A percentile compares a stretch with the other conserved stretches of the same genome.
These are phyloP conservation scores for Barnettozyma californica DNA, from an alignment of 805 yeast genomes.

Conservation along the genomic window DNA sequence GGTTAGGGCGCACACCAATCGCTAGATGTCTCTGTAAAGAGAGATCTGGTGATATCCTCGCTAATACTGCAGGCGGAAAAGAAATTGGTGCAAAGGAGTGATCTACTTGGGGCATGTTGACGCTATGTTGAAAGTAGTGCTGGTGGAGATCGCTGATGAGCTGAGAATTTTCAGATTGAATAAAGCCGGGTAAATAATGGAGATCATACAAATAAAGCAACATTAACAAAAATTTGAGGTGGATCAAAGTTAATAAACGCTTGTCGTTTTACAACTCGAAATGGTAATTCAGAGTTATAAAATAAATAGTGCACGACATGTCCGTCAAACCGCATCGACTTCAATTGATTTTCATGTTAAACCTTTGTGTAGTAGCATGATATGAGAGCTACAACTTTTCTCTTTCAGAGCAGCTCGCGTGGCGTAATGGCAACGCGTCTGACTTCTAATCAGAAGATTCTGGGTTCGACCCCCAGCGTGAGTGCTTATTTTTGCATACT, in stretches of 20 bases:
- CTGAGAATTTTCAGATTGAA: not conserved
- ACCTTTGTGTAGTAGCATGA: no score
- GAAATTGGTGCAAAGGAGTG: conserved; percentile 36
- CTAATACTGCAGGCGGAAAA: conserved; percentile 78
- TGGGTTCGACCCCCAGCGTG: conserved; percentile 48
- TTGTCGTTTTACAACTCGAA: no score
- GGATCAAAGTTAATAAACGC: no score
- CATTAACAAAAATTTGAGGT: not conserved
- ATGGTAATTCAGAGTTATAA: no score
- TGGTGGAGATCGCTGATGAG: not conserved
- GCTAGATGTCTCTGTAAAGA: conserved; percentile 75
- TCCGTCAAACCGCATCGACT: no score
- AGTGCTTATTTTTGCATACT: conserved; percentile 26
- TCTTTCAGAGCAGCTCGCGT: no score
- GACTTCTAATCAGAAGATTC: conserved; percentile 39
- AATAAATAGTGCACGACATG: no score
- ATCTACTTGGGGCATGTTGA: conserved; percentile 7
- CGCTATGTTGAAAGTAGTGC: not conserved
- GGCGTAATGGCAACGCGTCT: conserved; percentile 19
- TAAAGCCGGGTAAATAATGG: not conserved
- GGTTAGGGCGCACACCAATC: conserved; percentile 69
- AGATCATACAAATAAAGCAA: no score
- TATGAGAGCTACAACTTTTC: no score
- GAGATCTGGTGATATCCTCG: conserved; percentile 79
- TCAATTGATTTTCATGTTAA: no score